These are phyloP conservation scores for Penicillium crustosum DNA, from an alignment of 2,329 filamentous ascomycete species.

Conservation along the genomic window DNA sequence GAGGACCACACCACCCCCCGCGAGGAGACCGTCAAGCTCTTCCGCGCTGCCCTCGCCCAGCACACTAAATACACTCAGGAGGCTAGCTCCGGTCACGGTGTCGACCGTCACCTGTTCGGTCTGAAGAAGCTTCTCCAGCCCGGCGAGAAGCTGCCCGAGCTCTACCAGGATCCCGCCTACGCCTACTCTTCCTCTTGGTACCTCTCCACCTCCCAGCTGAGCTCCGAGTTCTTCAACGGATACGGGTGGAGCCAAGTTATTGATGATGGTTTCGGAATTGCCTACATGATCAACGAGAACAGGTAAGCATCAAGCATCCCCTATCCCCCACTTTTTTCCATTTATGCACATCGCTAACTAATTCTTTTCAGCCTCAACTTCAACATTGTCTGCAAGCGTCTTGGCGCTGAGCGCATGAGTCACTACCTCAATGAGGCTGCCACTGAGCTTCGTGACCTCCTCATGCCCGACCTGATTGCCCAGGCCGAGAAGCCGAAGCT, in stretches of 20 bases:
- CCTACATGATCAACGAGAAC: constrained; percentile 99
- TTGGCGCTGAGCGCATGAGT: constrained; percentile 90
- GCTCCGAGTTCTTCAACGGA: constrained; percentile 96
- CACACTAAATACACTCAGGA: constrained; percentile 90
- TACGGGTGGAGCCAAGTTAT: constrained; percentile 99
- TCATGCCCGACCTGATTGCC: constrained; percentile 67
- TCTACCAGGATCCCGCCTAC: constrained; percentile 86
- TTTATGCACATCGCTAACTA: constrained; percentile 6
- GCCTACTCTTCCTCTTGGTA: constrained; percentile 85
- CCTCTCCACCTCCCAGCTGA: constrained; percentile 83
- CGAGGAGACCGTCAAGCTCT: constrained; percentile 67
- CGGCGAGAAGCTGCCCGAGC: constrained; percentile 74
- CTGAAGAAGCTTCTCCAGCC: constrained; percentile 84
- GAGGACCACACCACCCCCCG: constrained; percentile 64
- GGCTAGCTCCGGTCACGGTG: constrained; percentile 87
- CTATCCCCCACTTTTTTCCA: not conserved
- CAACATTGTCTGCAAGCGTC: constrained; percentile 91
- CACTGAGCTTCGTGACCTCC: constrained; percentile 80
- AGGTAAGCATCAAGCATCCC: constrained; percentile 54
- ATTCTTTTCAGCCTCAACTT: constrained; percentile 74
- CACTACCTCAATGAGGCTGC: constrained; percentile 95
- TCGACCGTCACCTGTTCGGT: constrained; percentile 95
- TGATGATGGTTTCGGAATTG: constrained; percentile 92
- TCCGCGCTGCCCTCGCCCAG: constrained; percentile 76
- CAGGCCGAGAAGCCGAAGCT: constrained; percentile 83